phyloP scores from a whole-genome alignment of 805 yeast genomes.

The Sugiyamaella marilandica region DNA sequence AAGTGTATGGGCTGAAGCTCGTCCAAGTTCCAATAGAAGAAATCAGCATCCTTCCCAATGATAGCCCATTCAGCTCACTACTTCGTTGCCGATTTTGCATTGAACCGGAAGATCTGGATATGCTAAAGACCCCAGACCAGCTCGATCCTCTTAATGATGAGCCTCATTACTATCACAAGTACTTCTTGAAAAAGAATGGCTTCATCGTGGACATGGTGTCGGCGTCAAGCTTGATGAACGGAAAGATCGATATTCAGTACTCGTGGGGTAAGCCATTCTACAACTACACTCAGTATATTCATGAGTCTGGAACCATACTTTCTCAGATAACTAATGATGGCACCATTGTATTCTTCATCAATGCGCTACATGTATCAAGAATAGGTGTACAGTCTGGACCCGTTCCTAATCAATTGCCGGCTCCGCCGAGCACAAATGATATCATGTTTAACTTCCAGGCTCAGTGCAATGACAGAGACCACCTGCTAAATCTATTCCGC shows the following conservation, averaged over 20 bases:
- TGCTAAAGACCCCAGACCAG: slow-evolving; percentile 50
- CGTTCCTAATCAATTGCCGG: slow-evolving; percentile 8
- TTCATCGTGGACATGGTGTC: slow-evolving; percentile 81
- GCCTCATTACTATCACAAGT: slow-evolving; percentile 65
- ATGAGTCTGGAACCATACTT: slow-evolving; percentile 80
- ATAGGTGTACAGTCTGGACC: slow-evolving; percentile 42
- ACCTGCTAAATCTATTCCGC: slow-evolving; percentile 48
- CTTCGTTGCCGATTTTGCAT: slow-evolving; percentile 61
- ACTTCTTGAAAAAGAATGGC: slow-evolving; percentile 61
- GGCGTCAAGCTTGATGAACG: slow-evolving; percentile 47
- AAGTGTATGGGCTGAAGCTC: slow-evolving; percentile 70
- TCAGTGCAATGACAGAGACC: slow-evolving; percentile 50
- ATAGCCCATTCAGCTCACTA: slow-evolving; percentile 85
- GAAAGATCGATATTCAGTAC: slow-evolving; percentile 61
- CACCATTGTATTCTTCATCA: slow-evolving; percentile 77
- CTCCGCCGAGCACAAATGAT: slow-evolving; percentile 19
- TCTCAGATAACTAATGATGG: slow-evolving; percentile 82
- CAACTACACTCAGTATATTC: slow-evolving; percentile 84
- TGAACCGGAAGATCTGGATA: slow-evolving; percentile 43
- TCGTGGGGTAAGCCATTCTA: slow-evolving; percentile 90
- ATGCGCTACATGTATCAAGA: slow-evolving; percentile 75
- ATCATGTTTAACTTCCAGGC: slow-evolving; percentile 66
- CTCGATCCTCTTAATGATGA: slow-evolving; percentile 35
- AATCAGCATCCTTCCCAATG: slow-evolving; percentile 64
- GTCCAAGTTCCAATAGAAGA: slow-evolving; percentile 94